These are phyloP conservation scores for Acacia concinna DNA, from an alignment of 331 rosid genomes.

Conservation along the genomic window DNA sequence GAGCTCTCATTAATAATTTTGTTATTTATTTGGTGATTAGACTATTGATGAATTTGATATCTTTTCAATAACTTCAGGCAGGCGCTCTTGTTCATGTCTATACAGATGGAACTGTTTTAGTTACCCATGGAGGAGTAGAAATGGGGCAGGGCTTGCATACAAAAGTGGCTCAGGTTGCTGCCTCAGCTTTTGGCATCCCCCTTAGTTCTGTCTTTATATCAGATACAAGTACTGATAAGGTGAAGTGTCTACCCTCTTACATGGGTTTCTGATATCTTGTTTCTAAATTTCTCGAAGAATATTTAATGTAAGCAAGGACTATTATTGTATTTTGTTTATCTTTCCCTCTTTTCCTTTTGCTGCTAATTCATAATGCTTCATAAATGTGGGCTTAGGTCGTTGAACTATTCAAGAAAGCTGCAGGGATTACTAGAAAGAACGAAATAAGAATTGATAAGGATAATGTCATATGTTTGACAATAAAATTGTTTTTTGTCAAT, in stretches of 20 bases:
- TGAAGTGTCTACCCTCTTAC: conserved; percentile 37
- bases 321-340: conserved; percentile 1
- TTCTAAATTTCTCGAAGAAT: conserved; percentile 5
- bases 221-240: conserved; percentile 97
- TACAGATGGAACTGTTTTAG: conserved; percentile 96
- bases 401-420: conserved; percentile 6
- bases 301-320: neutral
- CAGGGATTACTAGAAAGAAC: conserved; percentile 8
- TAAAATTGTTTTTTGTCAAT: neutral
- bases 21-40: neutral
- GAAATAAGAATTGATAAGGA: neutral
- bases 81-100: conserved; percentile 97
- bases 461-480: neutral
- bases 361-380: neutral
- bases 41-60: conserved; percentile 13
- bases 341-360: neutral
- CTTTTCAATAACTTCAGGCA: conserved; percentile 57
- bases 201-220: conserved; percentile 89
- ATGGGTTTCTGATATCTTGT: conserved; percentile 24
- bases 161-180: conserved; percentile 94
- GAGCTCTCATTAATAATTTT: neutral
- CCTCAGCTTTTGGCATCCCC: conserved; percentile 87
- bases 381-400: neutral
- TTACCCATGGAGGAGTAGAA: conserved; percentile 95
- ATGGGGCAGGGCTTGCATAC: conserved; percentile 99